phyloP scores from a whole-genome alignment of 768 basidiomycete genomes.

The Tylopilus sp. region DNA sequence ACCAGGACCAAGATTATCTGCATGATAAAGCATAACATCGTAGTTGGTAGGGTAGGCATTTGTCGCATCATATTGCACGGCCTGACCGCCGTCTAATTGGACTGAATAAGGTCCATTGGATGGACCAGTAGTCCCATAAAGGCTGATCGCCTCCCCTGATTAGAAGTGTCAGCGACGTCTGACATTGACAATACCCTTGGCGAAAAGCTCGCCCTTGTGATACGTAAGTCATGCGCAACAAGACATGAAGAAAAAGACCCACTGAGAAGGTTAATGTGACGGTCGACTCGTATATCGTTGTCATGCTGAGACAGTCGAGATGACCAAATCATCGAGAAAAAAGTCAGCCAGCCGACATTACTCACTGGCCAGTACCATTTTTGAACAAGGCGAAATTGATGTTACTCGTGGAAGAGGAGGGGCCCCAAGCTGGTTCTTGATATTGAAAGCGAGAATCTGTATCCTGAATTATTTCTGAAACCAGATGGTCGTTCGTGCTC shows the following conservation, averaged over 20 bases:
- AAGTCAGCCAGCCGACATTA: neutral
- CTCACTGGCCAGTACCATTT: slow-evolving; percentile 44
- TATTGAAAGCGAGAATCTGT: slow-evolving; percentile 40
- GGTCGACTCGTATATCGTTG: slow-evolving; percentile 32
- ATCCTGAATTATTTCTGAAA: slow-evolving; percentile 30
- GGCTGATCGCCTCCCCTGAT: slow-evolving; percentile 41
- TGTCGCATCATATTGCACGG: slow-evolving; percentile 19
- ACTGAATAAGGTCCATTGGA: slow-evolving; percentile 33
- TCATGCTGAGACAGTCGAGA: slow-evolving; percentile 26
- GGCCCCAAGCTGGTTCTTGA: slow-evolving; percentile 35
- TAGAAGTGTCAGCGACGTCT: neutral
- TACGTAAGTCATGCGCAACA: slow-evolving; percentile 3
- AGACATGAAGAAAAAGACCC: slow-evolving; percentile 5
- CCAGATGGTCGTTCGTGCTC: slow-evolving; percentile 10
- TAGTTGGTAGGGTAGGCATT: slow-evolving; percentile 18
- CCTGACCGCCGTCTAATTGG: slow-evolving; percentile 34
- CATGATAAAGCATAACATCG: slow-evolving; percentile 33
- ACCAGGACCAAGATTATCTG: slow-evolving; percentile 38
- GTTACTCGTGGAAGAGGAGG: slow-evolving; percentile 16
- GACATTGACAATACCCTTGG: neutral
- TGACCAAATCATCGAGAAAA: neutral
- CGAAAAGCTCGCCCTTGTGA: slow-evolving; percentile 17
- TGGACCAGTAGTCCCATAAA: slow-evolving; percentile 43
- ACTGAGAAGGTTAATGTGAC: slow-evolving; percentile 42
- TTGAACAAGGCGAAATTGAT: slow-evolving; percentile 37